These are phyloP conservation scores for Pneumocystis canis DNA, from an alignment of 1,139 yeast genomes.

Conservation along the genomic window DNA sequence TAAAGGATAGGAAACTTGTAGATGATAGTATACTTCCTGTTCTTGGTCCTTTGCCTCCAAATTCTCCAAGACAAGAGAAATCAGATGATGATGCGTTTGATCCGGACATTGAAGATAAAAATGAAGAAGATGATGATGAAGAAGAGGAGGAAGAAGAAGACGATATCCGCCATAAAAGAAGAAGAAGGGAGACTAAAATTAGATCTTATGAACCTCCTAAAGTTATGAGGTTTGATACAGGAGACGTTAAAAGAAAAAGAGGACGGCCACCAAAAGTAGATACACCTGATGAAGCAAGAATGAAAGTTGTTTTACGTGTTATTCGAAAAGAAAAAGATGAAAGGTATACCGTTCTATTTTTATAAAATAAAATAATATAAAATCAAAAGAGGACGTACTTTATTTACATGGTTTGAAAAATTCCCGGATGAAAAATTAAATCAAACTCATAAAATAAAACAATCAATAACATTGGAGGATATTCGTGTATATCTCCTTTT, in stretches of 20 bases:
- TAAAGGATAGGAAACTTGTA: slow-evolving; percentile 31
- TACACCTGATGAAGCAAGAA: slow-evolving; percentile 11
- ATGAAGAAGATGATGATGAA: slow-evolving; percentile 26
- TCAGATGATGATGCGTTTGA: slow-evolving; percentile 16
- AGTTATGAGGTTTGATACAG: not conserved
- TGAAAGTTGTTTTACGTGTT: slow-evolving; percentile 4
- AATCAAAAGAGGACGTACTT: slow-evolving; percentile 6
- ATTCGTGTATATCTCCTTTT: not conserved
- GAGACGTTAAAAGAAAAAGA: slow-evolving; percentile 3
- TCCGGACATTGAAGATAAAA: slow-evolving; percentile 18
- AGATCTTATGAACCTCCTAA: not conserved
- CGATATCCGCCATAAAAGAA: slow-evolving; percentile 11
- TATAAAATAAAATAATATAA: not conserved
- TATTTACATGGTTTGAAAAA: slow-evolving; percentile 46
- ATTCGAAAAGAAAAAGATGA: not conserved
- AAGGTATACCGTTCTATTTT: not conserved
- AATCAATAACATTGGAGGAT: slow-evolving; percentile 70
- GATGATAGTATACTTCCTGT: slow-evolving; percentile 37
- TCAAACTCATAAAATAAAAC: slow-evolving; percentile 42
- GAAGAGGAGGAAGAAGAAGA: slow-evolving; percentile 24
- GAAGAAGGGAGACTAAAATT: not conserved
- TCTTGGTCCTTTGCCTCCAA: slow-evolving; percentile 51
- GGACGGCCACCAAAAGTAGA: slow-evolving; percentile 10
- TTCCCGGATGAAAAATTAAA: slow-evolving; percentile 58
- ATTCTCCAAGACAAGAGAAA: slow-evolving; percentile 3